A percentile compares a stretch with the other conserved stretches of the same genome.
Conservation (phyloP, 2,329 filamentous ascomycete species). For the Fusarium dlaminii region DNA sequence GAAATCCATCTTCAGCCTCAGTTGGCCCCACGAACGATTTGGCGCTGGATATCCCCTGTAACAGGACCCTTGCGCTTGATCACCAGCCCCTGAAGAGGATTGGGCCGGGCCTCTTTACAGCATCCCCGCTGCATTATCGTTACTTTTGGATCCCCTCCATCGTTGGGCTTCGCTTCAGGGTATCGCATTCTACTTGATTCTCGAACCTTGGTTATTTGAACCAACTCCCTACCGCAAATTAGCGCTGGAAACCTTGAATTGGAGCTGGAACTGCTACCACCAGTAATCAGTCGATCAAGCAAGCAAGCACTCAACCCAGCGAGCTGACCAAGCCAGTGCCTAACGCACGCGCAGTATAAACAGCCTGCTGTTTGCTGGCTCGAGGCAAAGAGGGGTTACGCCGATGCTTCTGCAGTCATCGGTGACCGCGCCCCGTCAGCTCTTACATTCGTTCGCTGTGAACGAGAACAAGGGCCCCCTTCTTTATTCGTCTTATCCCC, state of each 20-base stretch:
- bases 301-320: conserved; percentile 21
- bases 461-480: conserved; percentile 39
- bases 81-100: conserved; percentile 26
- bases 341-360: conserved; percentile 33
- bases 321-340: conserved; percentile 16
- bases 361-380: conserved; percentile 33
- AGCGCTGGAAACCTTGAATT: conserved; percentile 9
- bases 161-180: conserved; percentile 19
- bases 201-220: conserved; percentile 15
- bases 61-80: conserved; percentile 28
- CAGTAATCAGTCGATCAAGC: conserved; percentile 23
- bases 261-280: conserved; percentile 12
- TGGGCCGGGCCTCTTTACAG: conserved; percentile 24
- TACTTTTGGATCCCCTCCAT: conserved; percentile 27
- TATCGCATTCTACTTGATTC: conserved; percentile 4
- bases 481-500: conserved; percentile 41
- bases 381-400: conserved; percentile 39
- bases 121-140: conserved; percentile 21
- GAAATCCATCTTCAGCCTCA: conserved; percentile 3
- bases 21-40: conserved; percentile 1
- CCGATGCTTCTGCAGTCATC: conserved; percentile 42
- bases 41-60: conserved; percentile 12
- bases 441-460: conserved; percentile 36
- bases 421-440: conserved; percentile 40
- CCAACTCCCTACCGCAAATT: conserved; percentile 12